Percentiles rank a stretch among this genome's conserved stretches.
These are phyloP conservation scores for Penicillium sp. DNA, from an alignment of 2,329 filamentous ascomycete genomes.

Conservation along the genomic window DNA sequence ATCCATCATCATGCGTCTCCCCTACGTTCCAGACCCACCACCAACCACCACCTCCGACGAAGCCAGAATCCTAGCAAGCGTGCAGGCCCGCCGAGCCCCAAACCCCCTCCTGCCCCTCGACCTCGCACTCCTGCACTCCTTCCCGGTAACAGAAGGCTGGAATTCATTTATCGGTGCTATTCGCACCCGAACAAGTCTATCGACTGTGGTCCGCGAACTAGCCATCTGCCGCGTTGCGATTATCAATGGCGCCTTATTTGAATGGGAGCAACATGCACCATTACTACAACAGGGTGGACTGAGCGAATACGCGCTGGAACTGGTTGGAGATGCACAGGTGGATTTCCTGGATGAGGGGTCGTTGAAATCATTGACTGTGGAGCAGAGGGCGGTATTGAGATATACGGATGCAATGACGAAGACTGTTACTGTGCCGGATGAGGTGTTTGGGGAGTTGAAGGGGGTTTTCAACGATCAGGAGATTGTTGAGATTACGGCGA, in stretches of 20 bases:
- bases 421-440: constrained; percentile 68
- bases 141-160: constrained; percentile 59
- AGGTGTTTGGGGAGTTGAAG: constrained; percentile 66
- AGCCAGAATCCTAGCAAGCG: constrained; percentile 51
- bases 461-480: constrained; percentile 66
- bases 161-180: constrained; percentile 60
- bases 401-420: constrained; percentile 86
- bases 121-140: constrained; percentile 55
- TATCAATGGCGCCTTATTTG: constrained; percentile 80
- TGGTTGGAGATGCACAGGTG: constrained; percentile 34
- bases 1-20: constrained; percentile 50
- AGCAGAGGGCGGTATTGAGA: constrained; percentile 67
- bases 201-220: constrained; percentile 65
- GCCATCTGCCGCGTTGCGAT: constrained; percentile 80
- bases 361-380: constrained; percentile 50
- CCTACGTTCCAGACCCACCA: constrained; percentile 55
- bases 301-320: constrained; percentile 44
- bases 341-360: constrained; percentile 26
- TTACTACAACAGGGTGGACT: constrained; percentile 65
- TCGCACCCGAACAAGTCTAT: constrained; percentile 53
- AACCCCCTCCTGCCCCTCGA: constrained; percentile 55
- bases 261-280: constrained; percentile 79
- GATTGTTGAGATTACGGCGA: constrained; percentile 79
- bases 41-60: constrained; percentile 49
- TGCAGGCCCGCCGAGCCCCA: constrained; percentile 53